phyloP scores from a whole-genome alignment of 805 yeast species.

The Naumovozyma castellii region DNA sequence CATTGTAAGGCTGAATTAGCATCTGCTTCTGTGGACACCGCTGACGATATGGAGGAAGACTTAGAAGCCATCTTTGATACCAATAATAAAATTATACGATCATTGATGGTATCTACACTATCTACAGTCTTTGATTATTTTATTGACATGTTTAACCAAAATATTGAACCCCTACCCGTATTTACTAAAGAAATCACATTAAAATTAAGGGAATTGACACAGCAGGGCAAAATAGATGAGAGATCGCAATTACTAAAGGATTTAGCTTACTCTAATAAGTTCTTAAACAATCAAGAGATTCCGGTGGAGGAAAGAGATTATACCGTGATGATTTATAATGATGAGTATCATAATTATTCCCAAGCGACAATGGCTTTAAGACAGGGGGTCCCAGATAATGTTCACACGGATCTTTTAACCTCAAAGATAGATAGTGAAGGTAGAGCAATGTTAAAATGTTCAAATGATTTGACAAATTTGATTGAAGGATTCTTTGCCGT shows the following conservation, averaged over 20 bases:
- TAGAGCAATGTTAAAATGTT: slow-evolving; percentile 37
- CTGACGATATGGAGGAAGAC: slow-evolving; percentile 21
- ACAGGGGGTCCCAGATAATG: slow-evolving; percentile 30
- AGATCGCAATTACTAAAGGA: slow-evolving; percentile 14
- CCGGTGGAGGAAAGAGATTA: slow-evolving; percentile 26
- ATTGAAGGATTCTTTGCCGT: slow-evolving; percentile 33
- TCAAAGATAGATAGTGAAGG: slow-evolving; percentile 42
- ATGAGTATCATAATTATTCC: slow-evolving; percentile 56
- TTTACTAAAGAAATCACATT: slow-evolving; percentile 24
- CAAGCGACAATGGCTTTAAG: slow-evolving; percentile 44
- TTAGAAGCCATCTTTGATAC: slow-evolving; percentile 3
- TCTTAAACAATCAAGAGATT: background rate
- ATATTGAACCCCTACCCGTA: slow-evolving; percentile 27
- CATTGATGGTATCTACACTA: slow-evolving; percentile 22
- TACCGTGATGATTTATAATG: slow-evolving; percentile 63
- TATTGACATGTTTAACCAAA: slow-evolving; percentile 32
- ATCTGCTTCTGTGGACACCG: slow-evolving; percentile 1
- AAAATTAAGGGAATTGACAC: slow-evolving; percentile 23
- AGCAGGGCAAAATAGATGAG: slow-evolving; percentile 14
- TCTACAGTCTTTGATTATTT: slow-evolving; percentile 33
- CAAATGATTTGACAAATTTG: slow-evolving; percentile 21
- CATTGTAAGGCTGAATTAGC: slow-evolving; percentile 37
- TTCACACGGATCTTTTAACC: slow-evolving; percentile 30
- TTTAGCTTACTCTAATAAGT: slow-evolving; percentile 7
- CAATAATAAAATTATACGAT: slow-evolving; percentile 6